Evolutionary conservation across 1,284 basidiomycete genomes (phyloP), one percentile per base, ranked within the genome.

Genomic region (Ceratobasidium sp.): DNA sequence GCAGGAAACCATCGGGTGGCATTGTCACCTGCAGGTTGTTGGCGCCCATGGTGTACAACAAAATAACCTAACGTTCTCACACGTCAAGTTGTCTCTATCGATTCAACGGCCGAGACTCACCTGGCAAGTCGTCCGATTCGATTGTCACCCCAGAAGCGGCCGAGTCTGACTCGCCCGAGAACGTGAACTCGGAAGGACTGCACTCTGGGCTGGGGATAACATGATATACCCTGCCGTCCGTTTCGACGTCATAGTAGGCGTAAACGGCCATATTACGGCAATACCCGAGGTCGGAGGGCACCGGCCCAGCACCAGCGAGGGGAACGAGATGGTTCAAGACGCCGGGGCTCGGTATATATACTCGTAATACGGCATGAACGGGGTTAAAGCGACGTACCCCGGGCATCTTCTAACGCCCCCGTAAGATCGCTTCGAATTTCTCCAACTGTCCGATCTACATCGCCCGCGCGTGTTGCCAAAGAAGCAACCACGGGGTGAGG

Each of bases 21-120:
- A 40, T 59, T 70, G 11, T 70, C 68, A 29, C 54, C 54, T 8
- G 68, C 68, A 1, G 68, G 68, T 13, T 70, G 68, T 17, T 57
- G 68, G 17, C 68, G 32, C 9, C 68, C 68, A 32, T 70, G 54
- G 13, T 59, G 68, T 22, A 25, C n/a, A 52, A 59, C 22, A 59
- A 70, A 70, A 32, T 57, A 70, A 5, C 52, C 68, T 70, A 57
- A 32, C 7, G 19, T 57, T 25, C 19, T 11, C 6, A 11, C n/a
- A 52, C 51, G 25, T n/a, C 25, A 6, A 54, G 25, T 8, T 19
- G 5, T 9, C 25, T 19, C 44, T 19, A 6, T n/a, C 17, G 51
- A 6, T 19, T 5, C 17, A 54, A 19, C 51, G 51, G 51, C 51
- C 19, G 17, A 54, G 8, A 19, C 61, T 62, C n/a, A 62, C 61